Evolutionary conservation across 2,329 filamentous ascomycete genomes (phyloP).

Genomic region (Talaromyces sp.): DNA sequence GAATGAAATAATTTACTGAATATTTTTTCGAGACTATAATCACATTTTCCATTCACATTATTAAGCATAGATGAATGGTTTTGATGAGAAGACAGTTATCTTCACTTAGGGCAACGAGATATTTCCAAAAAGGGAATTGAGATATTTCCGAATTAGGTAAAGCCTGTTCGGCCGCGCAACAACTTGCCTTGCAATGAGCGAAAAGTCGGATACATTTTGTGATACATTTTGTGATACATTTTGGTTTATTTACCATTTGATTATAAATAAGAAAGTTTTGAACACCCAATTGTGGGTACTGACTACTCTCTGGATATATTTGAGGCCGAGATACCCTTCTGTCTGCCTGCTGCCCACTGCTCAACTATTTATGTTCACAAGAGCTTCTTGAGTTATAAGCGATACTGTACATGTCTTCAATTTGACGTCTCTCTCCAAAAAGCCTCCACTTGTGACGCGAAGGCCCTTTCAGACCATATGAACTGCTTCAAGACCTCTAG

Average conservation of each 20-base stretch:
- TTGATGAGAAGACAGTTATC: not conserved
- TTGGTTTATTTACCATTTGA: not conserved
- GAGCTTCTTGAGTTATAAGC: not conserved
- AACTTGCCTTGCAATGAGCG: too few relatives aligned
- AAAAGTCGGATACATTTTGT: not conserved
- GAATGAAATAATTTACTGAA: not conserved
- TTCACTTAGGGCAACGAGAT: slow-evolving; percentile 1
- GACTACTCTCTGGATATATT: not conserved
- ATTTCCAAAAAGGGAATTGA: slow-evolving; percentile 4
- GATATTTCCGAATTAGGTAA: not conserved
- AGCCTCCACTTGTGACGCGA: slow-evolving; percentile 27
- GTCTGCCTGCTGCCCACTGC: not conserved
- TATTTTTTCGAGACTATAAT: not conserved
- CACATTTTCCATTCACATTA: not conserved
- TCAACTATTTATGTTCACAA: not conserved
- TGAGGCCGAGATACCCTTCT: not conserved
- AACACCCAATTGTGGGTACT: not conserved
- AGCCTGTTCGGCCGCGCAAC: not conserved
- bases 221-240: not conserved
- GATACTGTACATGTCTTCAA: not conserved
- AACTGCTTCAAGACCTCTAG: slow-evolving; percentile 33
- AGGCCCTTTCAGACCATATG: slow-evolving; percentile 43
- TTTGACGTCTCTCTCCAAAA: slow-evolving; percentile 31
- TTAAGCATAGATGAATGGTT: not conserved
- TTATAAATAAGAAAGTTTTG: not conserved